A percentile compares a stretch with the other conserved stretches of the same genome.
Evolutionary conservation across 2,329 filamentous ascomycete species (phyloP).

Genomic region (Fusarium sp.): DNA sequence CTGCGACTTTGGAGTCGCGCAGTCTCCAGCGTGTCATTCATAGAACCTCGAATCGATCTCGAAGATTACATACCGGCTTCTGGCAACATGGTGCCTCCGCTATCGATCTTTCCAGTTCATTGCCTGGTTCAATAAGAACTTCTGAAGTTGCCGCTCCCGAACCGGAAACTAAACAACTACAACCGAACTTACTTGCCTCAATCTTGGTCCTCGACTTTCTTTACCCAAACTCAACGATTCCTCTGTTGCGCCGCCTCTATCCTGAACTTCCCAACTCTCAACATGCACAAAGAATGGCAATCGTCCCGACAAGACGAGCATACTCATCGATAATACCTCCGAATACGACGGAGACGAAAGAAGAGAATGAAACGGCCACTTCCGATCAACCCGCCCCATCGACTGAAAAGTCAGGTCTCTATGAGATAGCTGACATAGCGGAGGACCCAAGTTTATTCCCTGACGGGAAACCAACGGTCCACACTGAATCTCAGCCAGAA

Average conservation of each 20-base stretch:
- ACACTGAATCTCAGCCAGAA: not conserved
- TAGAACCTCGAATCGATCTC: slow-evolving; percentile 54
- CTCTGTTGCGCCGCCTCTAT: slow-evolving; percentile 57
- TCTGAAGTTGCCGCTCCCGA: slow-evolving; percentile 39
- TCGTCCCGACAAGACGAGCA: slow-evolving; percentile 41
- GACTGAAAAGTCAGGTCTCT: not conserved
- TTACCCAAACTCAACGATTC: slow-evolving; percentile 61
- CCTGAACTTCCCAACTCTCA: slow-evolving; percentile 46
- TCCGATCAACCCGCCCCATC: not conserved
- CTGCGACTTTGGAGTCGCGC: slow-evolving; percentile 67
- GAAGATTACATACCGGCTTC: slow-evolving; percentile 63
- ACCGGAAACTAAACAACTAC: slow-evolving; percentile 42
- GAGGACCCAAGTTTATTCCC: not conserved
- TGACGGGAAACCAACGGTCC: not conserved
- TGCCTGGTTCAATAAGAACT: slow-evolving; percentile 52
- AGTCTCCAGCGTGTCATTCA: slow-evolving; percentile 65
- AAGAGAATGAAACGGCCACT: not conserved
- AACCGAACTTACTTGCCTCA: slow-evolving; percentile 57
- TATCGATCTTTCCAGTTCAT: slow-evolving; percentile 60
- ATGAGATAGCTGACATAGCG: not conserved
- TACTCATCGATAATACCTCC: slow-evolving; percentile 46
- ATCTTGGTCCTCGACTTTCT: slow-evolving; percentile 68
- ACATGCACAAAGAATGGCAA: slow-evolving; percentile 21
- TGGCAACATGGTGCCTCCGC: slow-evolving; percentile 67
- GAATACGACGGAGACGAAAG: not conserved